These are phyloP conservation scores for Lentinula novae-zelandiae DNA, from an alignment of 1,284 basidiomycete species.

Conservation along the genomic window DNA sequence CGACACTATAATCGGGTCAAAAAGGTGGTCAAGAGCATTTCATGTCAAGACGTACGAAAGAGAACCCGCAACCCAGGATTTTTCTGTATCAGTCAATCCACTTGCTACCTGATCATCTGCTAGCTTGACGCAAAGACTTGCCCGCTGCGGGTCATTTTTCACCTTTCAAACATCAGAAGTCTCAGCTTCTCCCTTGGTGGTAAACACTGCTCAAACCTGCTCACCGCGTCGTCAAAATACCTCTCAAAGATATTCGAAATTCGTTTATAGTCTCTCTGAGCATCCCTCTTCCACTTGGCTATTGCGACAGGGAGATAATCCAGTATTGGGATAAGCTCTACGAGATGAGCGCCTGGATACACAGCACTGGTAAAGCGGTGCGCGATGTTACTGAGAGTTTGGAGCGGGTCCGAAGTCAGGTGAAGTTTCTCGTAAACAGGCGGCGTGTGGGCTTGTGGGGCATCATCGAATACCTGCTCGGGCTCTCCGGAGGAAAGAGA, in stretches of 20 bases:
- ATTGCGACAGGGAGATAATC: slow-evolving; percentile 4
- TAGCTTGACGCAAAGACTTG: slow-evolving; percentile 5
- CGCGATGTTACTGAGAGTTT: neutral
- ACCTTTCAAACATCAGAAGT: neutral
- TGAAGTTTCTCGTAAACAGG: neutral
- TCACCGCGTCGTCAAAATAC: neutral
- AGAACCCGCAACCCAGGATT: slow-evolving; percentile 3
- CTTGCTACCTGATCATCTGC: neutral
- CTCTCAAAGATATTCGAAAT: neutral
- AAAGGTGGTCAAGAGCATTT: neutral
- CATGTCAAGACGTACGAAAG: neutral
- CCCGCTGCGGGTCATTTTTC: neutral
- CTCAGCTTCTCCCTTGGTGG: neutral
- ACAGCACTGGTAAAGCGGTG: neutral
- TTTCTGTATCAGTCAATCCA: neutral
- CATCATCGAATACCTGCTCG: neutral
- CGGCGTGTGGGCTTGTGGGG: neutral
- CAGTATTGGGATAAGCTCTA: slow-evolving; percentile 7
- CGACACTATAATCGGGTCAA: neutral
- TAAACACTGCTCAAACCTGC: neutral
- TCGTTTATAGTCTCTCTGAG: neutral
- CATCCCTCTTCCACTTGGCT: slow-evolving; percentile 11
- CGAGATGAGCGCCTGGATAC: slow-evolving; percentile 8
- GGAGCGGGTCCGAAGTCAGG: neutral
- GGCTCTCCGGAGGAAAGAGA: neutral